Base-by-base conservation (phyloP, 2,329 filamentous ascomycete genomes). In the Monosporascus ibericus region DNA sequence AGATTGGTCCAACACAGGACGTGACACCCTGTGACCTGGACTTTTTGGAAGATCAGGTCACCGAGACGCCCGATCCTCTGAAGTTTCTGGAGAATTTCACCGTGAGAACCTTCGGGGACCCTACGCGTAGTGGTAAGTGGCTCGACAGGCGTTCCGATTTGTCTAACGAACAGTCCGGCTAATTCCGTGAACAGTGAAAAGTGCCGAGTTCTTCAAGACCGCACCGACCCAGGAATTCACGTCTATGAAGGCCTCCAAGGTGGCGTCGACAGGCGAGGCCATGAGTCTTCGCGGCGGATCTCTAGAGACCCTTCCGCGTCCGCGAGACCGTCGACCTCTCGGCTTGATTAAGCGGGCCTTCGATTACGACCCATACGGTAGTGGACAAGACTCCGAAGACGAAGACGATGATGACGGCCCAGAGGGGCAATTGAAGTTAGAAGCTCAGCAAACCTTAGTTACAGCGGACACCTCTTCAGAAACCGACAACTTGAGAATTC, bases 51-150 rank as follows among this genome's bases (percentile, higher is more conserved):
- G 52, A 60, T 8, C n/a, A 48, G 0, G 3, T 38, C 14, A 15
- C 34, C 6, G 15, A 51, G 22, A 15, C 52, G 0, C 3, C 17
- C 2, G 60, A 65, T 38, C 60, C 60, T 1, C 47, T 65, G 5
- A 8, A 46, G 5, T 67, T 66, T 44, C 48, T 67, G 18, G 54
- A 63, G 2, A 42, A 59, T 2, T 61, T 60, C 25, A 18, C 47
- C 6, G 44, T 53, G 48, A 50, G 55, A 48, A 37, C 39, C 36
- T 52, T 56, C 27, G 58, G 56, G 11, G 34, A 55, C 6, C 18
- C 52, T 9, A 22, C 40, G 2, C 47, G 44, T 6, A 44, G 53
- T 54, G 48, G 58, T 59, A 47, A 42, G 54, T 54, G 17, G 6
- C 9, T 22, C 14, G 15, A 39, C 17, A 34, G 3, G 5, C 20